Evolutionary conservation across 2,329 filamentous ascomycete species (phyloP).

Genomic region (Diaporthe citriasiana): DNA sequence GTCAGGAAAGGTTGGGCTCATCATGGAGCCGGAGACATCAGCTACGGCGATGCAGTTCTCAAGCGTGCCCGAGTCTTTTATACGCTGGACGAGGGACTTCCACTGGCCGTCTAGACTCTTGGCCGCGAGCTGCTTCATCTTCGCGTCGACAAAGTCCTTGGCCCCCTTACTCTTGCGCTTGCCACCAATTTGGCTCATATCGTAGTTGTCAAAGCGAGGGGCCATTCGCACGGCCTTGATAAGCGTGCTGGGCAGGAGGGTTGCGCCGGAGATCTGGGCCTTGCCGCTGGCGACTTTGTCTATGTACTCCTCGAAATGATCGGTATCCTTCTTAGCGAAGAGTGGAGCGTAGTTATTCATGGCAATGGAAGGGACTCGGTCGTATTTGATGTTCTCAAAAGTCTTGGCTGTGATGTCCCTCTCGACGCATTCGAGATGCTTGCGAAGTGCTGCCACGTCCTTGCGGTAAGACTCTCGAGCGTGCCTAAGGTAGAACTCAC

Average conservation of each 20-base stretch:
- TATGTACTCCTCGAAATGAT: conserved; percentile 65
- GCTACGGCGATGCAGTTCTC: conserved; percentile 69
- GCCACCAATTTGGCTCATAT: too few relatives aligned
- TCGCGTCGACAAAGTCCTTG: conserved; percentile 48
- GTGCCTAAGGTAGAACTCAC: conserved; percentile 66
- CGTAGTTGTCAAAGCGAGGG: too few relatives aligned
- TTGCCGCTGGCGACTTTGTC: conserved; percentile 62
- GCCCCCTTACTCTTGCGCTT: conserved; percentile 35
- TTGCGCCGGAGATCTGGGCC: conserved; percentile 67
- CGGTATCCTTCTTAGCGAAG: conserved; percentile 65
- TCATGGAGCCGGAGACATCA: conserved; percentile 71
- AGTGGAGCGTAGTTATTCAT: conserved; percentile 66
- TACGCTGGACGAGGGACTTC: conserved; percentile 69
- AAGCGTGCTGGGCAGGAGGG: conserved; percentile 65
- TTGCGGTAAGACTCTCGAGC: conserved; percentile 68
- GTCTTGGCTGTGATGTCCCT: conserved; percentile 61
- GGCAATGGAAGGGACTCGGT: conserved; percentile 68
- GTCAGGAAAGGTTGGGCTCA: conserved; percentile 55
- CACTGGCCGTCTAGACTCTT: conserved; percentile 66
- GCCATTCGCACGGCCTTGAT: conserved; percentile 50
- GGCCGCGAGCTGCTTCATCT: conserved; percentile 50
- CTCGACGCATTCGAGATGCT: conserved; percentile 67
- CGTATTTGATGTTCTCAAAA: conserved; percentile 67
- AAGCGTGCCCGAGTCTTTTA: conserved; percentile 68
- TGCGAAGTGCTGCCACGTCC: conserved; percentile 65